phyloP scores from a whole-genome alignment of 352 stramenopile species.

The Pythium phragmiticola region DNA sequence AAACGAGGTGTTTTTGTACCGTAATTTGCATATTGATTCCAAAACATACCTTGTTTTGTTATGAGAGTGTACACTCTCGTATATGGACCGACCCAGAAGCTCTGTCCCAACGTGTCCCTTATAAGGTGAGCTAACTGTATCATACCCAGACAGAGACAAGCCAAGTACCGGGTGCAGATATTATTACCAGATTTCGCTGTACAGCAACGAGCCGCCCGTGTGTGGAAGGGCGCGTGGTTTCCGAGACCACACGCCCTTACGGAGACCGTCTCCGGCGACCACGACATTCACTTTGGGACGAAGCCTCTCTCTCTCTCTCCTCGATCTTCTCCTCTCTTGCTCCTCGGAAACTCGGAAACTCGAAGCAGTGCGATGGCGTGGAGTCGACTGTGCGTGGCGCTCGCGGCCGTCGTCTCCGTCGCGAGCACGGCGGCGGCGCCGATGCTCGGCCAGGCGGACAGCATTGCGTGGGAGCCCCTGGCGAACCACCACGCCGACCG shows the following conservation, averaged over 20 bases:
- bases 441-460: neutral
- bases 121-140: too few species aligned
- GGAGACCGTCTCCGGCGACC: neutral
- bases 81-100: too few species aligned
- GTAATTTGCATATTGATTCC: too few species aligned
- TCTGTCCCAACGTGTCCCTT: too few species aligned
- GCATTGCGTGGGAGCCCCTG: neutral
- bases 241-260: neutral
- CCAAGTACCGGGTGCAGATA: neutral
- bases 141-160: neutral
- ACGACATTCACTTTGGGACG: neutral
- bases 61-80: too few species aligned
- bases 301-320: neutral
- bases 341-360: neutral
- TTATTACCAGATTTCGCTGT: neutral
- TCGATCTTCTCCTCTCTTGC: neutral
- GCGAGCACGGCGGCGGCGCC: neutral
- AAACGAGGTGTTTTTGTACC: too few species aligned
- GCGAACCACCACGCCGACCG: neutral
- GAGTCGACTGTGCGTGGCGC: neutral
- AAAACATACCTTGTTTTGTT: too few species aligned
- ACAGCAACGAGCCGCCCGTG: neutral
- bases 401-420: neutral
- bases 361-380: neutral
- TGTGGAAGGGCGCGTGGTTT: neutral